A percentile compares a stretch with the other conserved stretches of the same genome.
These are phyloP conservation scores for Colletotrichum lentis DNA, from an alignment of 2,329 filamentous ascomycete species.

Conservation along the genomic window DNA sequence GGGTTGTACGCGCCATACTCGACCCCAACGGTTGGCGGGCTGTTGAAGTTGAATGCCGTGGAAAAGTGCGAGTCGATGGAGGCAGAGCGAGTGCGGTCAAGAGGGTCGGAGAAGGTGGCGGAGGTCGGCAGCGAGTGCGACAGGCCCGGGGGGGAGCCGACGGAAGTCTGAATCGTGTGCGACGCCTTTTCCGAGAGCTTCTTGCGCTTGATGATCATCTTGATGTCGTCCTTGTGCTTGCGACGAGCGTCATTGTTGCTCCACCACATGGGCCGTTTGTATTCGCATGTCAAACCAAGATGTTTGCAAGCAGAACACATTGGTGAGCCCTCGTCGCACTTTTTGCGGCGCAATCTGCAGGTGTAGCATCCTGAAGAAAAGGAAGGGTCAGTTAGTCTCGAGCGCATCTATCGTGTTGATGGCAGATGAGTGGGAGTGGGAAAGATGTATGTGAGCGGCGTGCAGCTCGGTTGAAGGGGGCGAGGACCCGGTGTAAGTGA, in stretches of 20 bases:
- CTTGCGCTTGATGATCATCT: slow-evolving; percentile 96
- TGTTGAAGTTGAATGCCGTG: slow-evolving; percentile 77
- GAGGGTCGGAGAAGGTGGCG: slow-evolving; percentile 78
- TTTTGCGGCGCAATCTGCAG: slow-evolving; percentile 72
- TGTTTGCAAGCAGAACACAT: slow-evolving; percentile 72
- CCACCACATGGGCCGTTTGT: slow-evolving; percentile 98
- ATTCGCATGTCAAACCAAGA: slow-evolving; percentile 89
- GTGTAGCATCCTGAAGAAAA: slow-evolving; percentile 68
- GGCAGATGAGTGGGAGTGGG: slow-evolving; percentile 39
- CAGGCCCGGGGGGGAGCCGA: slow-evolving; percentile 77
- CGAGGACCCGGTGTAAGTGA: slow-evolving; percentile 25
- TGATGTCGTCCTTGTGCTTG: slow-evolving; percentile 92
- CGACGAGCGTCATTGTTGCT: slow-evolving; percentile 87
- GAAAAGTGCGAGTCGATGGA: slow-evolving; percentile 84
- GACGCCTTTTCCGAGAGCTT: slow-evolving; percentile 89
- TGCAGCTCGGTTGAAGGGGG: slow-evolving; percentile 39
- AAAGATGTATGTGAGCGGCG: slow-evolving; percentile 26
- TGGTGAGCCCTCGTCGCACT: slow-evolving; percentile 72
- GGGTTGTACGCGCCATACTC: slow-evolving; percentile 70
- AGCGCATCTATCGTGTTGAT: slow-evolving; percentile 14
- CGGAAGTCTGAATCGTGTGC: slow-evolving; percentile 62
- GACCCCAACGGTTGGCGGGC: slow-evolving; percentile 57
- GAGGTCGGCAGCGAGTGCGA: slow-evolving; percentile 84
- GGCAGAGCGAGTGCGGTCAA: slow-evolving; percentile 75
- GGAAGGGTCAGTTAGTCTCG: slow-evolving; percentile 15